Percentiles rank a stretch among this genome's conserved stretches.
Evolutionary conservation across 768 basidiomycete species (phyloP).

Genomic region (Phaeotremella fagi): DNA sequence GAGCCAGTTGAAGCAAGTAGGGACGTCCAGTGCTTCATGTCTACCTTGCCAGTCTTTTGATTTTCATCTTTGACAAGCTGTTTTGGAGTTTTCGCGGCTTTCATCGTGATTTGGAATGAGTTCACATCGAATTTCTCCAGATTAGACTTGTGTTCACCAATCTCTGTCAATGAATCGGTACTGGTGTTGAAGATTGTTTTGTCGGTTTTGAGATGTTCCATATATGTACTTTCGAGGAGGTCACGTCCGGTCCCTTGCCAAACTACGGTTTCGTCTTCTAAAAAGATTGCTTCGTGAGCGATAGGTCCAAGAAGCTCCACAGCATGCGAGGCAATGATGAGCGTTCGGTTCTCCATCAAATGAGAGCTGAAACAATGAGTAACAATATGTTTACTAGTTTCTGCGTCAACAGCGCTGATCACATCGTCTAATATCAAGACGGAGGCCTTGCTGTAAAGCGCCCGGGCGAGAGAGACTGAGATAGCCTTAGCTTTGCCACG

Average conservation of each 20-base stretch:
- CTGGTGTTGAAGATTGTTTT: too few species aligned
- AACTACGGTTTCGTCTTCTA: conserved; percentile 26
- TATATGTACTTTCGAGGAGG: conserved; percentile 24
- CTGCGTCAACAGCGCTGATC: conserved; percentile 60
- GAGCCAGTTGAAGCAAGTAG: conserved; percentile 22
- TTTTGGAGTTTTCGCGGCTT: conserved; percentile 22
- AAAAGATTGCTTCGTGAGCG: conserved; percentile 38
- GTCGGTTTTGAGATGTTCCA: conserved; percentile 29
- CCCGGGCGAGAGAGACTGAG: conserved; percentile 57
- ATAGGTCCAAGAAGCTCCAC: conserved; percentile 41
- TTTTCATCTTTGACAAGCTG: conserved; percentile 34
- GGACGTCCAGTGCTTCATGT: conserved; percentile 22
- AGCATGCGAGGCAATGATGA: conserved; percentile 54
- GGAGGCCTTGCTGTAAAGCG: conserved; percentile 59
- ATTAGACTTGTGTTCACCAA: too few species aligned
- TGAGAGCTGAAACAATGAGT: conserved; percentile 54
- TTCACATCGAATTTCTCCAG: too few species aligned
- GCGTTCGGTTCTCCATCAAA: conserved; percentile 54
- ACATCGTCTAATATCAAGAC: conserved; percentile 67
- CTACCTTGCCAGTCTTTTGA: conserved; percentile 16
- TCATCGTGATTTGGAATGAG: too few species aligned
- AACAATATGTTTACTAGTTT: conserved; percentile 55
- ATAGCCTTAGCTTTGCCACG: not conserved
- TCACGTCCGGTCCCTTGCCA: conserved; percentile 24
- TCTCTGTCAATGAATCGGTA: too few species aligned